phyloP scores from a whole-genome alignment of 2,329 filamentous ascomycete genomes.

The Cytospora schulzeri region DNA sequence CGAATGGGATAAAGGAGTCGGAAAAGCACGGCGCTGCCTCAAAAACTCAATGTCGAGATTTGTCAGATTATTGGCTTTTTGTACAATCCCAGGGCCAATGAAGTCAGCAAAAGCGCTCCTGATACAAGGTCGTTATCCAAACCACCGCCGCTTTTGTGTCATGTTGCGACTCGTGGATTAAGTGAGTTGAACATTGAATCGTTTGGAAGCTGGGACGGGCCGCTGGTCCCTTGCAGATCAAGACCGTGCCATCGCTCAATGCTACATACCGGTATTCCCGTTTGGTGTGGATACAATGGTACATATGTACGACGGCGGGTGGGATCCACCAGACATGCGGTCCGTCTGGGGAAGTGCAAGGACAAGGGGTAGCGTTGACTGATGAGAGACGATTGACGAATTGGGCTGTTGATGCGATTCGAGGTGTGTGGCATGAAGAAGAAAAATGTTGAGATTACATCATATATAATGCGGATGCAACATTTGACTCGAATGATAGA shows the following conservation, averaged over 20 bases:
- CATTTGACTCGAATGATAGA: constrained; percentile 3
- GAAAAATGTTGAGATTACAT: constrained; percentile 14
- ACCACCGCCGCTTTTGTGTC: constrained; percentile 2
- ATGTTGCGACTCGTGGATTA: constrained; percentile 2
- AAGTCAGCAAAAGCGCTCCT: not conserved
- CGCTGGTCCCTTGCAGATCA: constrained; percentile 14
- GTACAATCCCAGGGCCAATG: not conserved
- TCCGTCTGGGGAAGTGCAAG: constrained; percentile 2
- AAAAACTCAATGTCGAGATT: not conserved
- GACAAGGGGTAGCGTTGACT: not conserved
- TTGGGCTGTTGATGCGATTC: not conserved
- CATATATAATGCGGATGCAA: not conserved
- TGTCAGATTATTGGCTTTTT: not conserved
- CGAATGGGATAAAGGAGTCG: not conserved
- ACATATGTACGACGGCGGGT: too few species aligned
- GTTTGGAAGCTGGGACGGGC: constrained; percentile 8
- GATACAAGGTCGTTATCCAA: not conserved
- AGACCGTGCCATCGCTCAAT: not conserved
- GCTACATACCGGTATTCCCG: not conserved
- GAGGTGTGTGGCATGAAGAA: constrained; percentile 4
- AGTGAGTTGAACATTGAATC: not conserved
- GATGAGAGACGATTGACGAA: not conserved
- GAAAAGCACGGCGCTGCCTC: not conserved
- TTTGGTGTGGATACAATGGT: constrained; percentile 4
- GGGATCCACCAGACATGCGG: constrained; percentile 8